Percentiles rank a stretch among this genome's conserved stretches.
phyloP scores from a whole-genome alignment of 352 stramenopile species.

The Pythium insidiosum region DNA sequence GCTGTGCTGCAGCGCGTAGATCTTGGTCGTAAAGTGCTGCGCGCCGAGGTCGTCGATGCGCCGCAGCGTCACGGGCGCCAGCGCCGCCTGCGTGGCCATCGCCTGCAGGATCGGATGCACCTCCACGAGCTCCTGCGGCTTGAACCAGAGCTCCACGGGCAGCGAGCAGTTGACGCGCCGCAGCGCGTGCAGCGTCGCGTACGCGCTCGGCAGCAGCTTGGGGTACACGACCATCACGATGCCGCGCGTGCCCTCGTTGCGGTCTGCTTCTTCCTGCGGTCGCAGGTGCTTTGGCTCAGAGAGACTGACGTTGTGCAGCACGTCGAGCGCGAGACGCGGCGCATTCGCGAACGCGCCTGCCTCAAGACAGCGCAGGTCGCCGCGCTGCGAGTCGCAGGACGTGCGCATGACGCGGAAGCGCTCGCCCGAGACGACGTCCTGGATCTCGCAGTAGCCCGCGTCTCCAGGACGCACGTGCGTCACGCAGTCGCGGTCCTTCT shows the following conservation, averaged over 20 bases:
- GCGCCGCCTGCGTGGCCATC: constrained; percentile 25
- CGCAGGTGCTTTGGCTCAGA: not conserved
- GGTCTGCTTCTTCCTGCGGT: too few relatives aligned
- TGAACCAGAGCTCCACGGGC: constrained; percentile 66
- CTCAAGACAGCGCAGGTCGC: constrained; percentile 48
- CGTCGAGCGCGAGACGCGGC: constrained; percentile 19
- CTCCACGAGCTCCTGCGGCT: constrained; percentile 6
- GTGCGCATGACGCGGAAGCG: constrained; percentile 68
- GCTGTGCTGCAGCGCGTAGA: constrained; percentile 57
- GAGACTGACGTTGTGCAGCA: constrained; percentile 15
- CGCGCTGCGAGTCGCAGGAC: constrained; percentile 41
- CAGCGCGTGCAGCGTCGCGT: constrained; percentile 45
- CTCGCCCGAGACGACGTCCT: constrained; percentile 42
- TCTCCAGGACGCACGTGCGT: constrained; percentile 27
- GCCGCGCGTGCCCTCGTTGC: constrained; percentile 19
- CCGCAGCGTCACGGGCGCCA: constrained; percentile 31
- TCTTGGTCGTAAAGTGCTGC: constrained; percentile 54
- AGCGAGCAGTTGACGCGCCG: constrained; percentile 40
- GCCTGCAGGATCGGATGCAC: constrained; percentile 12
- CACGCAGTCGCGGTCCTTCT: constrained; percentile 38
- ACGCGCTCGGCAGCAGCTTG: constrained; percentile 60
- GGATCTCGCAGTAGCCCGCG: constrained; percentile 60
- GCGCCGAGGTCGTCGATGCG: constrained; percentile 37
- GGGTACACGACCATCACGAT: constrained; percentile 71
- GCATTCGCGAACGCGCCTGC: constrained; percentile 65